Percentiles rank a stretch among this genome's conserved stretches.
These are phyloP conservation scores for Lumnitzera littorea DNA, from an alignment of 345 rosid genomes.

Conservation along the genomic window DNA sequence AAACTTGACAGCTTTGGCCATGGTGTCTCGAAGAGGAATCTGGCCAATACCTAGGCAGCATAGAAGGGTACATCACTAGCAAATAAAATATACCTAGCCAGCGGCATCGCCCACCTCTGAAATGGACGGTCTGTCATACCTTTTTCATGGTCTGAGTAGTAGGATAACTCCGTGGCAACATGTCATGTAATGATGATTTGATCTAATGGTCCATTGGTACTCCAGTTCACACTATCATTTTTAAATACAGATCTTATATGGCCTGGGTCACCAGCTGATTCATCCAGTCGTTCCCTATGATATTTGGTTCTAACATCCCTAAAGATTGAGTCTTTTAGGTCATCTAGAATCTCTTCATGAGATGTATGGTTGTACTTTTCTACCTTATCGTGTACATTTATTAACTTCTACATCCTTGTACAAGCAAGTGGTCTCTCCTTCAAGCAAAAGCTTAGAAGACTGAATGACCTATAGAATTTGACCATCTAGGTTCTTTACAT, in stretches of 20 bases:
- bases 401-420: background rate
- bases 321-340: too few relatives aligned
- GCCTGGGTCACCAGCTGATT: background rate
- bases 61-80: conserved; percentile 10
- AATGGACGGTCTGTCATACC: background rate
- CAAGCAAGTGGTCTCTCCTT: background rate
- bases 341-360: background rate
- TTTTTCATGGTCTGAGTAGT: conserved; percentile 2
- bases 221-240: too few relatives aligned
- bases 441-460: conserved; percentile 2
- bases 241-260: conserved; percentile 7
- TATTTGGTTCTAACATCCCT: too few relatives aligned
- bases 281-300: too few relatives aligned
- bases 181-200: too few relatives aligned
- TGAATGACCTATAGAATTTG: conserved; percentile 1
- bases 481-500: conserved; percentile 1
- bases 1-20: conserved; percentile 13
- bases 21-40: conserved; percentile 22
- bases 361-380: background rate
- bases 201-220: too few relatives aligned
- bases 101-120: conserved; percentile 14
- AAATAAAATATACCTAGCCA: conserved; percentile 42
- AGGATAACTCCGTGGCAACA: too few relatives aligned
- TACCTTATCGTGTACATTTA: background rate
- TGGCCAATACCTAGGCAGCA: conserved; percentile 28